A percentile compares a stretch with the other conserved stretches of the same genome.
phyloP scores from a whole-genome alignment of 164 flowering plant species.

The Berberis vulgaris region DNA sequence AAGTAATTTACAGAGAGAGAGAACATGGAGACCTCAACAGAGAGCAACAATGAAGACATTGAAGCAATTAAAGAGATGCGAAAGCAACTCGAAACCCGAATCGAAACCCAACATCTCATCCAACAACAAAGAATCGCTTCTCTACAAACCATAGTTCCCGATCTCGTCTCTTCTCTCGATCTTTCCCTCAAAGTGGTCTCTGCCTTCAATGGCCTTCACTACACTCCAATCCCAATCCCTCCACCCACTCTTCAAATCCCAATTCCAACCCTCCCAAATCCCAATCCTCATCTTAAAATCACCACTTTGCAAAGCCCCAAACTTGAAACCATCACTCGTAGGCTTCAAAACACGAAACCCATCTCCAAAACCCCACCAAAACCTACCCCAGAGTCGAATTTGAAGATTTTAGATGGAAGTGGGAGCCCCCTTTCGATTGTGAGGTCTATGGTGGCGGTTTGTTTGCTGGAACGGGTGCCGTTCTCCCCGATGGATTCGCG shows the following conservation, averaged over 20 bases:
- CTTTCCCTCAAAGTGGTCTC: conserved; percentile 68
- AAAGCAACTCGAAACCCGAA: conserved; percentile 53
- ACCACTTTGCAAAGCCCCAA: conserved; percentile 7
- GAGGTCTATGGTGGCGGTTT: conserved; percentile 77
- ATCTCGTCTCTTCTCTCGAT: conserved; percentile 72
- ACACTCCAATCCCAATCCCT: conserved; percentile 29
- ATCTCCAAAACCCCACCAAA: conserved; percentile 8
- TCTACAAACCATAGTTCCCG: conserved; percentile 63
- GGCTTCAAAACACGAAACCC: conserved; percentile 5
- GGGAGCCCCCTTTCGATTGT: conserved; percentile 60
- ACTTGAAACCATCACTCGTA: not conserved
- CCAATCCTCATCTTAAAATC: not conserved
- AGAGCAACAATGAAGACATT: conserved; percentile 25
- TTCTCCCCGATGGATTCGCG: conserved; percentile 72
- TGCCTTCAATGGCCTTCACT: conserved; percentile 54
- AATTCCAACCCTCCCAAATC: conserved; percentile 2
- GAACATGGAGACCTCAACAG: conserved; percentile 27
- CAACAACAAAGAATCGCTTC: conserved; percentile 66
- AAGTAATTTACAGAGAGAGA: not conserved
- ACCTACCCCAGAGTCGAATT: conserved; percentile 14
- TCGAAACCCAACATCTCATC: conserved; percentile 29
- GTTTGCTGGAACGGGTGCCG: conserved; percentile 73
- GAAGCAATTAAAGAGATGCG: conserved; percentile 39
- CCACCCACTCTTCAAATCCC: conserved; percentile 21
- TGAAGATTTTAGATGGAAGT: conserved; percentile 23